A percentile compares a stretch with the other conserved stretches of the same genome.
phyloP scores from a whole-genome alignment of 169 alveolate species.

The Plasmodium sp. region DNA sequence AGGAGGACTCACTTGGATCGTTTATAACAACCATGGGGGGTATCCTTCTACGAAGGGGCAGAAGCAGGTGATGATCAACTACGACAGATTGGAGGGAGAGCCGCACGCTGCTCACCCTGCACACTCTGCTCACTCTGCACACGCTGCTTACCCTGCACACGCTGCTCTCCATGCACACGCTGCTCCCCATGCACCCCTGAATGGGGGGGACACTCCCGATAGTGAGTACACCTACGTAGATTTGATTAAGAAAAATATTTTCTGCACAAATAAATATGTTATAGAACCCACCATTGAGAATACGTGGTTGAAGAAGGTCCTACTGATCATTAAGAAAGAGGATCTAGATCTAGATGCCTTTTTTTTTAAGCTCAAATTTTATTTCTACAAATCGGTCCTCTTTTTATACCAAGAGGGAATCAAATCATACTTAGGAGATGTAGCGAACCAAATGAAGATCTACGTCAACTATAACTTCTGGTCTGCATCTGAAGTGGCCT shows the following conservation, averaged over 20 bases:
- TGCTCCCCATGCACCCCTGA: no score
- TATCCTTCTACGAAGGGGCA: not conserved
- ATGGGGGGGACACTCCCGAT: not conserved
- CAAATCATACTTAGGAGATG: slow-evolving; percentile 85
- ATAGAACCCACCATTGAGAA: slow-evolving; percentile 83
- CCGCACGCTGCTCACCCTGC: not conserved
- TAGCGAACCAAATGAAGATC: slow-evolving; percentile 87
- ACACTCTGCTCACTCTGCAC: no score
- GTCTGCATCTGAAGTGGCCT: slow-evolving; percentile 87
- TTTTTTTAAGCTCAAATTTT: slow-evolving; percentile 74
- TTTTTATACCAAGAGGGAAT: slow-evolving; percentile 85
- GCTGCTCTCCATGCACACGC: not conserved
- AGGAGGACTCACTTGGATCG: slow-evolving; percentile 85
- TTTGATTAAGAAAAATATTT: slow-evolving; percentile 31
- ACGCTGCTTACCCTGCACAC: no score
- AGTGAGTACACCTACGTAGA: slow-evolving; percentile 7
- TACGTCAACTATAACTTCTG: slow-evolving; percentile 84
- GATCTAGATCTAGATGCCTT: slow-evolving; percentile 74
- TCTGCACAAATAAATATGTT: slow-evolving; percentile 40
- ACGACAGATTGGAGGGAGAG: slow-evolving; percentile 9
- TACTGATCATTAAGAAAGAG: slow-evolving; percentile 76
- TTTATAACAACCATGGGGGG: slow-evolving; percentile 24
- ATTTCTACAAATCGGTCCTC: slow-evolving; percentile 80
- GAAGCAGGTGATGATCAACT: not conserved
- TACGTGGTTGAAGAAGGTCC: slow-evolving; percentile 83